Conservation (phyloP, 805 yeast genomes). For the Suhomyces sp. region DNA sequence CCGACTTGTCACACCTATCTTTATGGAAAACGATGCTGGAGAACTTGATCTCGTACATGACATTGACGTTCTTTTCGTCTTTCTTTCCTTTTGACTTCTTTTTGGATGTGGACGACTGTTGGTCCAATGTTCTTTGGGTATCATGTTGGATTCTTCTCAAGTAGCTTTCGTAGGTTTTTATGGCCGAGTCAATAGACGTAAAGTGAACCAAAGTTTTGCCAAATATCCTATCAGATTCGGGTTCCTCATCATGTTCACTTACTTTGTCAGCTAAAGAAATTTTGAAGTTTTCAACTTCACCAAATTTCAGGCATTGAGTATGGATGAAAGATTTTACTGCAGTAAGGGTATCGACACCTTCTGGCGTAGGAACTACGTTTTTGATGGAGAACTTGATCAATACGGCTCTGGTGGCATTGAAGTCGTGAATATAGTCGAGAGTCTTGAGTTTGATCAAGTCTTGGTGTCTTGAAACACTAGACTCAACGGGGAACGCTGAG, state of each 20-base stretch:
- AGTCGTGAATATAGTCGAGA: conserved; percentile 38
- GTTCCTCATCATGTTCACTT: not conserved
- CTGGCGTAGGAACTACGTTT: not conserved
- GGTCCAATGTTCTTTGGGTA: conserved; percentile 10
- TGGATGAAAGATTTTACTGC: conserved; percentile 17
- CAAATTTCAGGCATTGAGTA: conserved; percentile 36
- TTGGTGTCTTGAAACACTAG: conserved; percentile 13
- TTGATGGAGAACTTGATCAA: conserved; percentile 12
- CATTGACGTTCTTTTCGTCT: conserved; percentile 12
- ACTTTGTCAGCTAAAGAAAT: not conserved
- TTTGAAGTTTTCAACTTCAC: conserved; percentile 37
- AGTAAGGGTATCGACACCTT: conserved; percentile 10
- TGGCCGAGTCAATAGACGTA: conserved; percentile 45
- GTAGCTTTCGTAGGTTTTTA: conserved; percentile 39
- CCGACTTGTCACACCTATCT: conserved; percentile 39
- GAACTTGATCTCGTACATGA: conserved; percentile 14
- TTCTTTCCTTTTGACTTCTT: not conserved
- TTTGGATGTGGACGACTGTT: not conserved
- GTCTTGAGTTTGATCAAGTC: conserved; percentile 40
- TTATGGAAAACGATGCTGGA: conserved; percentile 23
- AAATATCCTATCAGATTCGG: not conserved
- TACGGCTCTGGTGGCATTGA: conserved; percentile 37
- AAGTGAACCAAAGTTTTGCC: conserved; percentile 31
- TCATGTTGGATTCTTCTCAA: conserved; percentile 20
- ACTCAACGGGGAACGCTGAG: not conserved